Evolutionary conservation across 352 stramenopile genomes (phyloP).

Genomic region (Labyrinthula sp.): DNA sequence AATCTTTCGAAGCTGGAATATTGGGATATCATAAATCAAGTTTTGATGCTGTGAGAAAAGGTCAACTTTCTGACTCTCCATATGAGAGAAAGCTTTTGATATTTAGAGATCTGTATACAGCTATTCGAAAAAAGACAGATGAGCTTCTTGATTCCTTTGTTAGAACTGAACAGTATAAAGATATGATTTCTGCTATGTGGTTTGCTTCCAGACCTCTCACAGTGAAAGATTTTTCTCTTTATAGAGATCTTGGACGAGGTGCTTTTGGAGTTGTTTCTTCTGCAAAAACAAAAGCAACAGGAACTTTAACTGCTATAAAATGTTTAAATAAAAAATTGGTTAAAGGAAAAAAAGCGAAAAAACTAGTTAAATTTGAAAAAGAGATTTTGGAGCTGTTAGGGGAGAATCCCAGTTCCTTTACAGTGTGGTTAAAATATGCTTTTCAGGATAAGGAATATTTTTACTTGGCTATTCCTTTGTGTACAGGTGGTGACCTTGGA

Average conservation of each 20-base stretch:
- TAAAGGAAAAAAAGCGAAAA: conserved; percentile 60
- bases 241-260: conserved; percentile 84
- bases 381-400: conserved; percentile 15
- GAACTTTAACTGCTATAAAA: conserved; percentile 66
- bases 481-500: conserved; percentile 56
- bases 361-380: conserved; percentile 12
- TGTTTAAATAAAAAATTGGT: conserved; percentile 65
- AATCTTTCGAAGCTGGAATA: no score
- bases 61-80: no score
- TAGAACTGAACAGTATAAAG: no score
- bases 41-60: no score
- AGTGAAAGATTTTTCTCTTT: conserved; percentile 74
- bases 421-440: conserved; percentile 68
- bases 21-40: no score
- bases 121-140: no score
- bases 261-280: conserved; percentile 89
- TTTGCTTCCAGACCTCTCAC: conserved; percentile 19
- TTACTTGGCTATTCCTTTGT: conserved; percentile 68
- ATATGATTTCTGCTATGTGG: no score
- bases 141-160: no score
- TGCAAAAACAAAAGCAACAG: conserved; percentile 42
- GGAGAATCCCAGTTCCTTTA: conserved; percentile 37
- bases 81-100: no score
- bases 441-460: conserved; percentile 59
- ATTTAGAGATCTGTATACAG: no score